Evolutionary conservation across 768 basidiomycete genomes (phyloP), one percentile per base, ranked within the genome.

Genomic region (Mycena metata): DNA sequence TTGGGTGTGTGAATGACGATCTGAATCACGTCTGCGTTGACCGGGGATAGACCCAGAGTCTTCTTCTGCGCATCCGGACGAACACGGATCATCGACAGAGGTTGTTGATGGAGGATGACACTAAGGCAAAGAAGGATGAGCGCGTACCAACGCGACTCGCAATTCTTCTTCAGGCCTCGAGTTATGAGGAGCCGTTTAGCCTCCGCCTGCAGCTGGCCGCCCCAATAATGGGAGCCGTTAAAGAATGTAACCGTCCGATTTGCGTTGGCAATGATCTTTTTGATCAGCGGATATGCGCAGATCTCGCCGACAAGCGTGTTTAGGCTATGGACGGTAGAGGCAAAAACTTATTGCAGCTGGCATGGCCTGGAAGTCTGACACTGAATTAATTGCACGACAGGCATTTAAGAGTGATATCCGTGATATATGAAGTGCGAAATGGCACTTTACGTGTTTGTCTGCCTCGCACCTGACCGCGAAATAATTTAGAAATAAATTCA

Each of bases 201-300:
- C 24, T 72, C 67, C 0, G 33, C 23, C 36, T 75, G 64, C 0
- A 78, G 69, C 57, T 80, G 78, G 0, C 76, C 77, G 39, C 76
- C 76, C 76, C 77, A 79, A 54, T 77, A 79, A 43, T 80, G 79
- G 0, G 78, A 79, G 2, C 45, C 24, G 15, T 51, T 62, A 15
- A 51, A 62, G 35, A 23, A 69, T 35, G 60, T 69, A 11, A 68
- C 13, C 45, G 35, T 41, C 12, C 42, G 47, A n/a, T 54, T 64
- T 17, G 42, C 36, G 30, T 55, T 39, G 23, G 68, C 21, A 13
- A 75, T 66, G 10, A 56, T 64, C 24, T 69, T 65, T 56, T 75
- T 76, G 55, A 75, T 76, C 0, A 23, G 2, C 0, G 73, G 72
- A 50, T 64, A 66, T 30, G 69, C 52, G 45, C 55, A 57, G 33